Evolutionary conservation across 768 basidiomycete genomes (phyloP), one percentile per base, ranked within the genome.

Genomic region (Pleurotus sapidus): DNA sequence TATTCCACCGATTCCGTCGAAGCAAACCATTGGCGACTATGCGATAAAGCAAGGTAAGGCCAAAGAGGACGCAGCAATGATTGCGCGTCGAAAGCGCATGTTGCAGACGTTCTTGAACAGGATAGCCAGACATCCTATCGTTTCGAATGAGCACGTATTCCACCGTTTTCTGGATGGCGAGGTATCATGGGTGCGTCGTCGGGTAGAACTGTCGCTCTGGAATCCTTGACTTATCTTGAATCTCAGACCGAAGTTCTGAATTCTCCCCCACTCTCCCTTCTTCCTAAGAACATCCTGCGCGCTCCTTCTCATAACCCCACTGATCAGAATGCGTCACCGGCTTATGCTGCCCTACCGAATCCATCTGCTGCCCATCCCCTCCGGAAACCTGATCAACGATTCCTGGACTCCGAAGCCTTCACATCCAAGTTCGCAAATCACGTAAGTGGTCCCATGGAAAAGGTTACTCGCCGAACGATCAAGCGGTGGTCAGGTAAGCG

Each of bases 21-120:
- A 99, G 73, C 94, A 98, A 73, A 89, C 90, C 1, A 79, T 99
- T 39, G 86, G 93, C 6, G 97, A 98, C 65, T 99, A 99, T 77
- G 97, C 97, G 1, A 89, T 95, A 60, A 98, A 98, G 72, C 95
- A 95, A 66, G 88, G 83, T 12, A 97, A 96, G 71, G 97, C 96
- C 20, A 98, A 96, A 67, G 97, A 99, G 67, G 97, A 99, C 69
- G 86, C 87, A 2, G 82, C 89, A 1, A 84, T 98, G 77, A 98
- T 99, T 68, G 84, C 93, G 2, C 80, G 92, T 61, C 81, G 97
- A 60, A 96, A 94, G 71, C 87, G 97, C 48, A 93, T 98, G 87
- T 77, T 99, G 27, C 91, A 95, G 70, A 95, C 93, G 3, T 99
- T 98, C 74, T 76, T 99, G 46, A 95, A 96, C 67, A 84, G 97